phyloP scores from a whole-genome alignment of 192 early-diverging fungal species.

The Gamsiella multidivaricata region DNA sequence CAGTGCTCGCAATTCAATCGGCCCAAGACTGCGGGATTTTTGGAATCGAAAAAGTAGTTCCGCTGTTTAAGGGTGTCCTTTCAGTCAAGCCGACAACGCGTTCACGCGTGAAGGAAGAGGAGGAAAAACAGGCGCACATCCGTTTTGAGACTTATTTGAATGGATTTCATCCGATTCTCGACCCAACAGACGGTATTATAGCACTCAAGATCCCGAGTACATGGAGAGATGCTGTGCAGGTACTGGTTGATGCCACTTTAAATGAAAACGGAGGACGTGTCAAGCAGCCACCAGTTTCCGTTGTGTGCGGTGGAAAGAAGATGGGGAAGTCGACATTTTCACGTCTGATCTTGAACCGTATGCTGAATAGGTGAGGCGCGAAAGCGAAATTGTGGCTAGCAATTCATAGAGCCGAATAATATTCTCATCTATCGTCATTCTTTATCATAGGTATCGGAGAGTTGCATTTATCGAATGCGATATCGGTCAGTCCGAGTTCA shows the following conservation, averaged over 20 bases:
- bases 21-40: slow-evolving; percentile 58
- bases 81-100: slow-evolving; percentile 32
- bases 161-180: slow-evolving; percentile 65
- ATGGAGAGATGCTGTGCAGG: slow-evolving; percentile 30
- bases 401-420: background rate
- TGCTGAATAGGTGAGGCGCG: slow-evolving; percentile 71
- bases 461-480: slow-evolving; percentile 93
- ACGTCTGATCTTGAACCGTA: slow-evolving; percentile 78
- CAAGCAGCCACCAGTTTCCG: slow-evolving; percentile 60
- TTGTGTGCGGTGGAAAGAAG: slow-evolving; percentile 82
- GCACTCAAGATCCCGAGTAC: slow-evolving; percentile 21
- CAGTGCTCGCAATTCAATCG: slow-evolving; percentile 52
- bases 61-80: slow-evolving; percentile 64
- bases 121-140: slow-evolving; percentile 10
- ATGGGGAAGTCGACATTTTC: slow-evolving; percentile 93
- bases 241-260: slow-evolving; percentile 13
- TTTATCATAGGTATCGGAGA: slow-evolving; percentile 60
- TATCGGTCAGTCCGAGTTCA: slow-evolving; percentile 91
- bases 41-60: slow-evolving; percentile 57
- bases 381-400: background rate
- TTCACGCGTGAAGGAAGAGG: slow-evolving; percentile 11
- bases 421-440: background rate
- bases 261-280: slow-evolving; percentile 24
- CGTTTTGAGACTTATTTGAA: slow-evolving; percentile 30
- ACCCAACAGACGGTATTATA: slow-evolving; percentile 22